Evolutionary conservation across 139 green algal genomes (phyloP), one percentile per base, ranked within the genome.

Genomic region (Chlamydomonas sphaeroides): DNA sequence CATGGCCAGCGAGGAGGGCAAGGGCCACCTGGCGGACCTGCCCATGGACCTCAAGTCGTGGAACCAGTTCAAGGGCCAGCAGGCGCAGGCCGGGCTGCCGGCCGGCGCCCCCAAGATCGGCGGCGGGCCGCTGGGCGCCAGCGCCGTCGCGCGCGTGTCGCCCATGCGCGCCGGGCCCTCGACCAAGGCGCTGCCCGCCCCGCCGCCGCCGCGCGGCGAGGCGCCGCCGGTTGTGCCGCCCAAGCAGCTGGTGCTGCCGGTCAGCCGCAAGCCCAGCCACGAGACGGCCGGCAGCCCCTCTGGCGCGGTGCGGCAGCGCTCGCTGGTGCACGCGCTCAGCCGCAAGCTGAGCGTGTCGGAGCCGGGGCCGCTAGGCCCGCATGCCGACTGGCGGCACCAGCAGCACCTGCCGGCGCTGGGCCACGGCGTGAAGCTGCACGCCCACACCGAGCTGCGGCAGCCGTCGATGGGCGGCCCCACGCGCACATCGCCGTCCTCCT

Each of bases 341-440:
- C 39, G 62, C 2, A 82, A 82, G 59, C 42, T 38, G 0, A 65
- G 61, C 21, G 30, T 82, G 3, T 82, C 75, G 2, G 75, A 82
- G 75, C 75, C 75, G 7, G 75, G 42, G 51, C 75, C 75, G 32
- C 23, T 38, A 32, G 75, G 75, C 15, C 75, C n/a, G 42, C 75
- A 82, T 15, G 75, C 75, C 10, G 75, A 72, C n/a, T 82, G 75
- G 75, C 69, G 61, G 42, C 61, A 72, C n/a, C 72, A 62, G 75
- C 69, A 65, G 42, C 61, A 82, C 42, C 41, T 82, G 62, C 75
- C 75, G 42, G 32, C 75, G 23, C 75, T 82, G n/a, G 75, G 62
- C 42, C 75, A 82, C 38, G 75, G 36, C 32, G n/a, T 42, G 18
- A 41, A 41, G 21, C 33, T 72, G 41, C 62, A 82, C n/a, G 61